phyloP scores from a whole-genome alignment of 2,329 filamentous ascomycete species.

The Alternaria ventricosa region DNA sequence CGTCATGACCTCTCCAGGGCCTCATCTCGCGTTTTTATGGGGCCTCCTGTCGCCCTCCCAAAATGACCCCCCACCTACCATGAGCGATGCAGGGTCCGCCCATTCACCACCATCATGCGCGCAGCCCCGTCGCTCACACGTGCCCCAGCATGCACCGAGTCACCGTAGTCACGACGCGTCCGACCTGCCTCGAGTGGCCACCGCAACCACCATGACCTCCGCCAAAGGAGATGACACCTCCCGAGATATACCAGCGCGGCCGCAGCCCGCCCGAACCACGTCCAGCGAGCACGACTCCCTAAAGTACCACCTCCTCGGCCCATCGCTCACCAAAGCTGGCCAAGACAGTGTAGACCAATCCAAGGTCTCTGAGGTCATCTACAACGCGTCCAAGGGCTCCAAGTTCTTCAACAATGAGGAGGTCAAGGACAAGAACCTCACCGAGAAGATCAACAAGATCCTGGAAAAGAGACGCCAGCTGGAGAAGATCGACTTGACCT shows the following conservation, averaged over 20 bases:
- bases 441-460: slow-evolving; percentile 83
- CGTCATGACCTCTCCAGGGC: slow-evolving; percentile 24
- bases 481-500: slow-evolving; percentile 75
- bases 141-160: slow-evolving; percentile 18
- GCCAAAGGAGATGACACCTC: neutral
- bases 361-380: slow-evolving; percentile 96
- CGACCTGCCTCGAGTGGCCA: slow-evolving; percentile 5
- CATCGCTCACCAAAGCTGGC: slow-evolving; percentile 90
- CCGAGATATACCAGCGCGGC: slow-evolving; percentile 12
- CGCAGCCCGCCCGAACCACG: slow-evolving; percentile 21
- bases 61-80: slow-evolving; percentile 29
- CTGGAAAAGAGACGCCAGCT: slow-evolving; percentile 76
- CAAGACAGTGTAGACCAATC: slow-evolving; percentile 92
- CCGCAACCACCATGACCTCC: slow-evolving; percentile 22
- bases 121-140: slow-evolving; percentile 9
- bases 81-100: slow-evolving; percentile 28
- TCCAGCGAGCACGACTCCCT: slow-evolving; percentile 66
- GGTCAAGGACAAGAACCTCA: slow-evolving; percentile 78
- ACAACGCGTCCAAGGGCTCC: slow-evolving; percentile 93
- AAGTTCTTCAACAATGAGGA: slow-evolving; percentile 97
- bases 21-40: slow-evolving; percentile 19
- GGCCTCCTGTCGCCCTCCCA: slow-evolving; percentile 7
- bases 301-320: slow-evolving; percentile 88
- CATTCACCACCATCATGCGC: slow-evolving; percentile 19
- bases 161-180: slow-evolving; percentile 18